phyloP scores from a whole-genome alignment of 2,329 filamentous ascomycete species.

The Microcyclospora pomicola region DNA sequence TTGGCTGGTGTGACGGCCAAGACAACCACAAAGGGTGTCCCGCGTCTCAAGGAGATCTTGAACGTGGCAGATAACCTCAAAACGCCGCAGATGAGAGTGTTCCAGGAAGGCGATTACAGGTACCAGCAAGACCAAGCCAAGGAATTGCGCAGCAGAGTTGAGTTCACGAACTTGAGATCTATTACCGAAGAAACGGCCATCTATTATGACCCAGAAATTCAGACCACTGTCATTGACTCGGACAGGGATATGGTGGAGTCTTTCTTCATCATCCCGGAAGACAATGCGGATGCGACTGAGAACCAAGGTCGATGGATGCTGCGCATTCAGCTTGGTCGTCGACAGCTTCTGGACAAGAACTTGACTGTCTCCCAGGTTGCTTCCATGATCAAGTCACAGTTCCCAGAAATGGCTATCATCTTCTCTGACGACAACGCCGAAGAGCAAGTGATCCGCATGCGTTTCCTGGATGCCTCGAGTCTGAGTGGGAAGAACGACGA shows the following conservation, averaged over 20 bases:
- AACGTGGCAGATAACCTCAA: conserved; percentile 98
- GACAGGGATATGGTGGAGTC: conserved; percentile 93
- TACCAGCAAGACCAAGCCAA: conserved; percentile 70
- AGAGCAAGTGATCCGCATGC: conserved; percentile 83
- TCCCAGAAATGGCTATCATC: conserved; percentile 77
- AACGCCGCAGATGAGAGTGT: conserved; percentile 93
- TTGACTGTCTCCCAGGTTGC: conserved; percentile 87
- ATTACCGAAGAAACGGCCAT: conserved; percentile 89
- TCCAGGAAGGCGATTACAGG: conserved; percentile 48
- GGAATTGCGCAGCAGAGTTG: conserved; percentile 71
- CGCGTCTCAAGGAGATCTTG: conserved; percentile 97
- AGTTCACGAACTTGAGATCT: conserved; percentile 85
- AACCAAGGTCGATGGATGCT: conserved; percentile 87
- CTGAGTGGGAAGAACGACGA: conserved; percentile 40
- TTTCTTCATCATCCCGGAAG: conserved; percentile 87
- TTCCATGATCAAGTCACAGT: conserved; percentile 75
- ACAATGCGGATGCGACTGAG: conserved; percentile 44
- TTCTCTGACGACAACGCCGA: conserved; percentile 98
- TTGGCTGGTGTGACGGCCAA: conserved; percentile 99
- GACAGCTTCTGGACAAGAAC: conserved; percentile 90
- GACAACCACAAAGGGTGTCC: conserved; percentile 98
- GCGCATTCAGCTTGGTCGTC: conserved; percentile 81
- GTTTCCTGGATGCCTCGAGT: conserved; percentile 36
- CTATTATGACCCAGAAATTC: conserved; percentile 89
- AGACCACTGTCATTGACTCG: conserved; percentile 69